Base-by-base conservation (phyloP, 148 eudicot species). In the Suaeda aralocaspica region DNA sequence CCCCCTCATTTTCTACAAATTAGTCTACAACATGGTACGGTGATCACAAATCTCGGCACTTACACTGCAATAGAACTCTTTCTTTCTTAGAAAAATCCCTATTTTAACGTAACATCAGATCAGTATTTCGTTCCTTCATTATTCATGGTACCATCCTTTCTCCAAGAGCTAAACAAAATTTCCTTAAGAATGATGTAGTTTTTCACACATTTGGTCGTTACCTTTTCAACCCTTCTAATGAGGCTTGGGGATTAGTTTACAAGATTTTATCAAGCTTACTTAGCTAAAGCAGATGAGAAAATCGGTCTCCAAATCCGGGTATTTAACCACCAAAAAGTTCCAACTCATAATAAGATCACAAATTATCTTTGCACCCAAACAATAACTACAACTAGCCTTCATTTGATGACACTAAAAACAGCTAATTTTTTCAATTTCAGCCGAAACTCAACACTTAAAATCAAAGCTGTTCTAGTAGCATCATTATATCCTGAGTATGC, bases 251-350 rank as follows among this genome's bases (percentile, higher is more conserved):
- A 6, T 88, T 91, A 26, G 75, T 88, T n/a, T 10, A 78, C 82
- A 29, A 59, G 90, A 71, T 91, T 85, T 79, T 77, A 91, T 56
- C 71, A 81, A 41, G 83, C 97, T 51, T 88, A 87, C 75, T 72
- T 91, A 70, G 81, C 95, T 0, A 76, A 74, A 33, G 83, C 89
- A 33, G 86, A 91, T 42, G 85, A 79, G 59, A 89, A n/a, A 70
- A 82, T 87, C 44, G 97, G 97, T 29, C 72, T 91, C n/a, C 97
- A 91, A 69, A 79, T 89, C 6, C 72, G 97, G 61, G 86, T 81
- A 6, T 91, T 91, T n/a, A 65, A 74, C 6, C 30, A 72, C 0
- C 44, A 77, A 25, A 30, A 56, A 0, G 66, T 79, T 7, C 87
- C 85, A 2, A 72, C 74, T 49, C 76, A 87, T 33, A 69, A 80